Base-by-base conservation (phyloP, 2,329 filamentous ascomycete genomes). In the Calycina marina region DNA sequence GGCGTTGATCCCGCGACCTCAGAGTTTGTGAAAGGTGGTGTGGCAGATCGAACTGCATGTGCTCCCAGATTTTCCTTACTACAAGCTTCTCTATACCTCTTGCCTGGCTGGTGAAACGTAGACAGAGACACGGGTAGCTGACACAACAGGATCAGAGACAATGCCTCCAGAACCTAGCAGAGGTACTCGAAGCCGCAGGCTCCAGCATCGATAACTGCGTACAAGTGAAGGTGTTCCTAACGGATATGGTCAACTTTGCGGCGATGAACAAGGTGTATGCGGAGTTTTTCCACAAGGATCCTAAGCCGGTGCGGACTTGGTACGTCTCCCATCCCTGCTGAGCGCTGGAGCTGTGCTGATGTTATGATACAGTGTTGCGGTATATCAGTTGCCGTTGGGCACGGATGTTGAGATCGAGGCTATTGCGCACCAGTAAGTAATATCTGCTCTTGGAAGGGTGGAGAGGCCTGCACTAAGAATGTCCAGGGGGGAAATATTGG, bases 181-280 rank as follows among this genome's bases (percentile, higher is more conserved):
- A 62, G 2, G 61, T 79, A 4, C 68, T 80, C 13, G 60, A 69
- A 40, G 73, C 65, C 6, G 69, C 72, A 0, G 72, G 72, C 1
- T 69, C 64, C 31, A 61, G 58, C 36, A 56, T 78, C 22, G 57
- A 64, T 17, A 73, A 77, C 35, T 65, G 72, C 0, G 64, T 80
- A 50, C 79, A 80, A 53, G 65, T 75, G 39, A 79, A 77, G 44
- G 60, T 79, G 15, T 81, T 73, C 48, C 50, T 81, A 13, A 69
- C 66, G 2, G 63, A 65, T 36, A 80, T 81, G 72, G 59, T 66
- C 28, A 61, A 79, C 49, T 80, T 78, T 48, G 63, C 59, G 0
- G 56, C 58, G 6, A 65, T 75, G 56, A 73, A 72, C 39, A 62
- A 65, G 37, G 66, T 60, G 3, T 74, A 70, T 35, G 56, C 59